phyloP scores from a whole-genome alignment of 495 filamentous ascomycete species.

The Niebla homalea region DNA sequence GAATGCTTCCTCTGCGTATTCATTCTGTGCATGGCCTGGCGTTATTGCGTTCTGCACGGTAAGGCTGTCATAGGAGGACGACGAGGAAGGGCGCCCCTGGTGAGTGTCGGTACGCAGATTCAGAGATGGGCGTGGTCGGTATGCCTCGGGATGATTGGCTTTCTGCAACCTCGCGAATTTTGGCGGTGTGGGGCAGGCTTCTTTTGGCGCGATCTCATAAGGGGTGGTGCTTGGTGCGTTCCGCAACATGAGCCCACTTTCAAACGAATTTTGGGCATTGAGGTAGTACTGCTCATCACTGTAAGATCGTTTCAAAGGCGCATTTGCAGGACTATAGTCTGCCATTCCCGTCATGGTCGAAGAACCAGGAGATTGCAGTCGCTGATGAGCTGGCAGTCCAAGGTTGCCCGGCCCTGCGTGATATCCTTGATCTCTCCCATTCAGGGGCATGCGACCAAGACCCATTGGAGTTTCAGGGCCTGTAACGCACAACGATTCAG shows the following conservation, averaged over 20 bases:
- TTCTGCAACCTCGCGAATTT: conserved; percentile 10
- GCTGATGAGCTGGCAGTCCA: conserved; percentile 7
- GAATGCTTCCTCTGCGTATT: conserved; percentile 1
- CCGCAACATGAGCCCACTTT: conserved; percentile 2
- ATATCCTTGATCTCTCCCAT: conserved; percentile 3
- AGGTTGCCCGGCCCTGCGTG: conserved; percentile 4
- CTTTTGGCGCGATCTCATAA: conserved; percentile 3
- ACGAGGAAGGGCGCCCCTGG: conserved; percentile 16
- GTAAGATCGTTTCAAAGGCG: conserved; percentile 12
- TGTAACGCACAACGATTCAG: neutral
- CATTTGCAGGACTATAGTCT: conserved; percentile 4
- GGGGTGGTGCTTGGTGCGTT: conserved; percentile 3
- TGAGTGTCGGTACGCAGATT: conserved; percentile 24
- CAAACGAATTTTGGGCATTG: conserved; percentile 7
- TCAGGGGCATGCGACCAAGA: neutral
- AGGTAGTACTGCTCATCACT: conserved; percentile 17
- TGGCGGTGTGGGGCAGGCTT: conserved; percentile 4
- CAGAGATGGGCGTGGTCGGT: conserved; percentile 16
- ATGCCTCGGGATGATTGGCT: conserved; percentile 2
- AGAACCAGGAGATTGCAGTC: conserved; percentile 7
- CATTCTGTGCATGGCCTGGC: conserved; percentile 9
- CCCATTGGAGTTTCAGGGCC: neutral
- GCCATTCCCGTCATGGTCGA: conserved; percentile 3
- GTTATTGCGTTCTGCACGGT: conserved; percentile 1
- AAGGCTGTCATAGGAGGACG: conserved; percentile 10